Conservation (phyloP, 352 stramenopile genomes). For the Phytophthora brassicae region DNA sequence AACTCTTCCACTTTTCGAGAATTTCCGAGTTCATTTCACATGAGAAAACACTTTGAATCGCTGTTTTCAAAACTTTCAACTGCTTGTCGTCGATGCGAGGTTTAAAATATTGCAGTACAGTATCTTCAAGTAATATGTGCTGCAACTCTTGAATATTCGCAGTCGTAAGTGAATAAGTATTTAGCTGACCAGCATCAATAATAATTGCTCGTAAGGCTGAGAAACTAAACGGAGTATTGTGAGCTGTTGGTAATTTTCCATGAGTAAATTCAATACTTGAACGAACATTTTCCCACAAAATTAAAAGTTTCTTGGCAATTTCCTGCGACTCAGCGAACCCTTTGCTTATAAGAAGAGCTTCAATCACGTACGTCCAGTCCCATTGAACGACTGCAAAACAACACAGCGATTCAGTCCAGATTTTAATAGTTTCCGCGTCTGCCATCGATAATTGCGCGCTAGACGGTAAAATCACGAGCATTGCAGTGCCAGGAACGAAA, state of each 20-base stretch:
- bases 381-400: constrained; percentile 33
- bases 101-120: constrained; percentile 20
- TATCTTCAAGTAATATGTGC: constrained; percentile 1
- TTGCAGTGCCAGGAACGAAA: constrained; percentile 39
- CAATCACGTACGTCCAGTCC: constrained; percentile 32
- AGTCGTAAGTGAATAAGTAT: neutral
- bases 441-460: neutral
- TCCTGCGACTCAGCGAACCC: constrained; percentile 18
- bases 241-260: neutral
- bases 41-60: constrained; percentile 2
- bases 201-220: constrained; percentile 18
- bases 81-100: constrained; percentile 15
- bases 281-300: constrained; percentile 27
- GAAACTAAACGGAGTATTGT: constrained; percentile 14
- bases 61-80: constrained; percentile 3
- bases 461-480: constrained; percentile 35
- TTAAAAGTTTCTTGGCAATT: constrained; percentile 23
- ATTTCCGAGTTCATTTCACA: neutral
- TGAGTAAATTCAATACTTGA: neutral
- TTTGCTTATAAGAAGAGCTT: constrained; percentile 36
- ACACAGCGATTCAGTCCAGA: constrained; percentile 33
- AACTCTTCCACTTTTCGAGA: neutral
- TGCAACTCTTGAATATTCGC: neutral
- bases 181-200: neutral
- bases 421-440: constrained; percentile 7